Evolutionary conservation across 768 basidiomycete genomes (phyloP), one percentile per base, ranked within the genome.

Genomic region (Pisolithus sp.): DNA sequence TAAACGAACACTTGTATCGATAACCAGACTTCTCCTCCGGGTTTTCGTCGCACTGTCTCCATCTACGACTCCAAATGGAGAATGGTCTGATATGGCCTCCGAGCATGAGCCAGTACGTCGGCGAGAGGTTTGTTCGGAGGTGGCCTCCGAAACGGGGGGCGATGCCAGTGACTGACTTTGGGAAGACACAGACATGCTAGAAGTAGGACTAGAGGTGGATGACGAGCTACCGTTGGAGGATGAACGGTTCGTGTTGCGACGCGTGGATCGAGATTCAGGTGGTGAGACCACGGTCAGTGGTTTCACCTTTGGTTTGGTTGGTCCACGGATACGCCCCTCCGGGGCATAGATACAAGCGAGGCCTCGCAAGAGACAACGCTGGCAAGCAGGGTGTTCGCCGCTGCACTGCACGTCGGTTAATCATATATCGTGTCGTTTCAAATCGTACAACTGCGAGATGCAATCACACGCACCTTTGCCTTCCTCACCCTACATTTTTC

Each of bases 401-500:
- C 79, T 82, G 65, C 86, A 89, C 83, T 87, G 62, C 42, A 34
- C 17, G 13, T 42, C 43, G 28, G 15, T 28, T 17, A 17, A 30
- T 26, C 43, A 45, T 24, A 45, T 45, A 17, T 43, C 15, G 40
- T 9, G 8, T 43, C 18, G 13, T 15, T 43, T 7, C 26, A 6
- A 26, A 45, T 15, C 20, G 40, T 17, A 37, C 15, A n/a, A 17
- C 5, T 20, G 5, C 9, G 34, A 44, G 36, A 39, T 37, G 13
- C 28, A 47, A 23, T 17, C 30, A 1, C 17, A 28, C 75, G 45
- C 57, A 86, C 86, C 76, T 89, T 89, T 28, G 83, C 85, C 64
- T 88, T 89, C 46, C 85, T 69, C 1, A 73, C 73, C 13, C 86
- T 76, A 63, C 86, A 88, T 62, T 84, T 84, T 59, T 87, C 82